Conservation (phyloP, 108 stramenopile species). For the Cylindrotheca closterium region DNA sequence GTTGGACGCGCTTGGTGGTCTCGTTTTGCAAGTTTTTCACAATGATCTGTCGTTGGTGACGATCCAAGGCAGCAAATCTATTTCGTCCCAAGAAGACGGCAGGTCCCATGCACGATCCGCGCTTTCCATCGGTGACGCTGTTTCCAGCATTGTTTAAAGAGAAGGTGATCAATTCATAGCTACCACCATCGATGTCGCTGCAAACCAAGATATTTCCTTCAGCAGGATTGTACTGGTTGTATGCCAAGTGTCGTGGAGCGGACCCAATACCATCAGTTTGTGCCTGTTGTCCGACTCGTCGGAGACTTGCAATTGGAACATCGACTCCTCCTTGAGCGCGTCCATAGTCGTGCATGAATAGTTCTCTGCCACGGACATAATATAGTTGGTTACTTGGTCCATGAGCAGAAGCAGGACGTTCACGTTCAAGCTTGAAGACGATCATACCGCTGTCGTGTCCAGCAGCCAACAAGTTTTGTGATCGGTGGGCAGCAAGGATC, state of each 20-base stretch:
- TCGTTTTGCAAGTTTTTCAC: constrained; percentile 97
- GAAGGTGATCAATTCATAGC: constrained; percentile 95
- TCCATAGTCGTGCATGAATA: constrained; percentile 91
- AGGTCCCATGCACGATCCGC: constrained; percentile 88
- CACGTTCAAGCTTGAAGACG: constrained; percentile 98
- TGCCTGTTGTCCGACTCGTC: constrained; percentile 89
- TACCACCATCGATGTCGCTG: constrained; percentile 91
- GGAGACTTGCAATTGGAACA: constrained; percentile 87
- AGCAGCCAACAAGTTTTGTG: constrained; percentile 96
- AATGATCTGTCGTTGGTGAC: constrained; percentile 86
- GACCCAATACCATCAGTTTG: constrained; percentile 92
- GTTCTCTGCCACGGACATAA: constrained; percentile 95
- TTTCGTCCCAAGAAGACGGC: constrained; percentile 95
- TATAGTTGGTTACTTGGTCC: constrained; percentile 78
- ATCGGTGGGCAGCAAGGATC: constrained; percentile 92
- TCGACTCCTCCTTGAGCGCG: constrained; percentile 78
- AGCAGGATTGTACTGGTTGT: constrained; percentile 94
- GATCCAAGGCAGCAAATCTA: constrained; percentile 95
- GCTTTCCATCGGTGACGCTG: constrained; percentile 88
- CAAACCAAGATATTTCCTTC: constrained; percentile 92
- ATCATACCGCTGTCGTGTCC: constrained; percentile 99
- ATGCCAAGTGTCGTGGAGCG: constrained; percentile 88
- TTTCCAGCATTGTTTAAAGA: constrained; percentile 72
- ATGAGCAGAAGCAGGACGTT: constrained; percentile 87
- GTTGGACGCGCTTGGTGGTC: constrained; percentile 89